phyloP scores from a whole-genome alignment of 257 asterid species.

The Prunella vulgaris region DNA sequence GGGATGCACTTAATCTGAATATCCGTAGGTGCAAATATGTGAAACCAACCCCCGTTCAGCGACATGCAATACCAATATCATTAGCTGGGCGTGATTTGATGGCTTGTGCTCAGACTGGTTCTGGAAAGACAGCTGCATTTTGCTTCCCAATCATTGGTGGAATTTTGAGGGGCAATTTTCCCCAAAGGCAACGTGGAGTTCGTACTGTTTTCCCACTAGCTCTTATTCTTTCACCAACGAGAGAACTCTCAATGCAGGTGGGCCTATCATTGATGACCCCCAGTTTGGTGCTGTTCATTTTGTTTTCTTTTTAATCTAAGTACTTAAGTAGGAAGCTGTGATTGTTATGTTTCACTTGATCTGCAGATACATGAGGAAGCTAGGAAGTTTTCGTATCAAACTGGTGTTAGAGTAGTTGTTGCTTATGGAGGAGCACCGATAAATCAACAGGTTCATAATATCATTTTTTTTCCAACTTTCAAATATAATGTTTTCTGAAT shows the following conservation, averaged over 20 bases:
- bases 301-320: not conserved
- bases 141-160: constrained; percentile 82
- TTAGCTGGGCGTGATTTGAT: constrained; percentile 70
- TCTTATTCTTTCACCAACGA: constrained; percentile 73
- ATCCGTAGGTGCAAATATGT: constrained; percentile 75
- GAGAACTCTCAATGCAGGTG: constrained; percentile 83
- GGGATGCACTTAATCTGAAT: constrained; percentile 65
- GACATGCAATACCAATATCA: constrained; percentile 69
- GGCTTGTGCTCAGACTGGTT: constrained; percentile 91
- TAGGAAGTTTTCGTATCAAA: constrained; percentile 56
- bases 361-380: constrained; percentile 77
- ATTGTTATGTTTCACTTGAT: constrained; percentile 3
- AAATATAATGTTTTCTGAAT: not conserved
- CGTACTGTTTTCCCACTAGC: constrained; percentile 78
- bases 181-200: constrained; percentile 59
- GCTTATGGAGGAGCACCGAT: constrained; percentile 83
- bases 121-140: constrained; percentile 85
- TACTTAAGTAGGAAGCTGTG: not conserved
- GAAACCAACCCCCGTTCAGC: constrained; percentile 80
- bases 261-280: not conserved
- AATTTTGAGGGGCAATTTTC: constrained; percentile 48
- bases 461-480: not conserved
- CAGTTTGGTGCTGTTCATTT: not conserved
- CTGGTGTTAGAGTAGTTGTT: constrained; percentile 66
- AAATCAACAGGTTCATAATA: constrained; percentile 48